A percentile compares a stretch with the other conserved stretches of the same genome.
These are phyloP conservation scores for Apiotrichum veenhuisii DNA, from an alignment of 1,284 basidiomycete genomes.

Conservation along the genomic window DNA sequence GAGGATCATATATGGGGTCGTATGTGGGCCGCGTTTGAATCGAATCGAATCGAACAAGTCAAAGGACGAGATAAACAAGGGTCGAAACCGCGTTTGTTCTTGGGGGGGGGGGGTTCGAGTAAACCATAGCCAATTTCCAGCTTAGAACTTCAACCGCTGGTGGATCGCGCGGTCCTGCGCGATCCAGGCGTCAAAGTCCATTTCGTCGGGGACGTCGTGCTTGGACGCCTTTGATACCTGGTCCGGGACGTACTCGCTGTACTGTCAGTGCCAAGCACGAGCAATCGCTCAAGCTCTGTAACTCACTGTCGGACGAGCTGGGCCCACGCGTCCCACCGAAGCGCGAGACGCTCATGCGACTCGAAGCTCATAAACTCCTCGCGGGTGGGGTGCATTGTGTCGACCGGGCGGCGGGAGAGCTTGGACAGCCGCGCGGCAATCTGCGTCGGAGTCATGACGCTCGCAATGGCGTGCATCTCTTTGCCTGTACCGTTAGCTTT, in stretches of 20 bases:
- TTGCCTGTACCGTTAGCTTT: slow-evolving; percentile 16
- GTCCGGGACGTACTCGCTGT: slow-evolving; percentile 14
- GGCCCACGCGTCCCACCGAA: slow-evolving; percentile 19
- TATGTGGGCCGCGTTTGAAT: no score
- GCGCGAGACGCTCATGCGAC: slow-evolving; percentile 17
- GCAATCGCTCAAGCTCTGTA: no score
- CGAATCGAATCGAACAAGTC: no score
- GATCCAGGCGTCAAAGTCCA: slow-evolving; percentile 28
- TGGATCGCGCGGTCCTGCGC: slow-evolving; percentile 7
- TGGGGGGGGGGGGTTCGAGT: no score
- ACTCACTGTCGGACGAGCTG: slow-evolving; percentile 15
- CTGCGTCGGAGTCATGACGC: slow-evolving; percentile 23
- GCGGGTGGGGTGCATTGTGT: slow-evolving; percentile 24
- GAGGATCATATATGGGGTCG: no score
- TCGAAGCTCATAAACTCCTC: slow-evolving; percentile 28
- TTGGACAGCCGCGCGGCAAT: slow-evolving; percentile 25
- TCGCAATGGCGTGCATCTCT: slow-evolving; percentile 30
- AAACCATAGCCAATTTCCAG: neutral
- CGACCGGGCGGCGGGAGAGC: slow-evolving; percentile 27
- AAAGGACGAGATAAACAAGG: no score
- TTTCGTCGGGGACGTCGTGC: slow-evolving; percentile 19
- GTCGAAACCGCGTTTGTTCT: no score
- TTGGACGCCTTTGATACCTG: slow-evolving; percentile 9
- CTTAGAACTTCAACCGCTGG: slow-evolving; percentile 6
- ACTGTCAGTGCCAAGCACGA: no score